These are phyloP conservation scores for Collybiopsis confluens DNA, from an alignment of 768 basidiomycete genomes.

Conservation along the genomic window DNA sequence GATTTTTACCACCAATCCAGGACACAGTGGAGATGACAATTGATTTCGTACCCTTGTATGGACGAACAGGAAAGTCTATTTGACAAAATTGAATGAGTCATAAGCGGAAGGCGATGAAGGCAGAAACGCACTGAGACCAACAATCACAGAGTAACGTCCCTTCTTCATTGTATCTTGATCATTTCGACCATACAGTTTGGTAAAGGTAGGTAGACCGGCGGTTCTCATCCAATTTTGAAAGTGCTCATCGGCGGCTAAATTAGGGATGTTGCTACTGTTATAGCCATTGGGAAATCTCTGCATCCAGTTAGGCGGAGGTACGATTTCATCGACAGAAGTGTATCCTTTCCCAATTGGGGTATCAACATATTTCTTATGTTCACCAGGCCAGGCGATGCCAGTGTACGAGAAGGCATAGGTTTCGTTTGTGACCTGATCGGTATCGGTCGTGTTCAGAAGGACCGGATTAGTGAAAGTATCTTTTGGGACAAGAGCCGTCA, in stretches of 20 bases:
- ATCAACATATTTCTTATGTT: conserved; percentile 82
- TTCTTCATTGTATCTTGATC: conserved; percentile 66
- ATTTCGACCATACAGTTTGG: conserved; percentile 91
- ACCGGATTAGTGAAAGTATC: conserved; percentile 75
- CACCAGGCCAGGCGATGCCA: conserved; percentile 96
- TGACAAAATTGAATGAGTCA: conserved; percentile 9
- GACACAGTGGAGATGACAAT: conserved; percentile 96
- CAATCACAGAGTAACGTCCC: conserved; percentile 71
- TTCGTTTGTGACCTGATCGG: conserved; percentile 34
- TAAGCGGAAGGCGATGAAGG: not conserved
- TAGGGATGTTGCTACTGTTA: conserved; percentile 57
- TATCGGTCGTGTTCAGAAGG: conserved; percentile 45
- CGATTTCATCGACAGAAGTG: conserved; percentile 54
- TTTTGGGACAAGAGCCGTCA: conserved; percentile 22
- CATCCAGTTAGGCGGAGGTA: conserved; percentile 93
- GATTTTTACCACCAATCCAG: conserved; percentile 98
- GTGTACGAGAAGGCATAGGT: conserved; percentile 70
- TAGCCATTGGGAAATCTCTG: conserved; percentile 73
- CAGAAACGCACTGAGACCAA: conserved; percentile 72
- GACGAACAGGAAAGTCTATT: conserved; percentile 91
- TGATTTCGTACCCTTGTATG: conserved; percentile 93
- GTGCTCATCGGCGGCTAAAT: conserved; percentile 76
- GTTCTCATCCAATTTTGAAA: conserved; percentile 99
- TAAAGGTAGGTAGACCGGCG: conserved; percentile 93
- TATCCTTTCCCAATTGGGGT: conserved; percentile 49